Base-by-base conservation (phyloP, 2,329 filamentous ascomycete genomes). In the Dothistroma septosporum region DNA sequence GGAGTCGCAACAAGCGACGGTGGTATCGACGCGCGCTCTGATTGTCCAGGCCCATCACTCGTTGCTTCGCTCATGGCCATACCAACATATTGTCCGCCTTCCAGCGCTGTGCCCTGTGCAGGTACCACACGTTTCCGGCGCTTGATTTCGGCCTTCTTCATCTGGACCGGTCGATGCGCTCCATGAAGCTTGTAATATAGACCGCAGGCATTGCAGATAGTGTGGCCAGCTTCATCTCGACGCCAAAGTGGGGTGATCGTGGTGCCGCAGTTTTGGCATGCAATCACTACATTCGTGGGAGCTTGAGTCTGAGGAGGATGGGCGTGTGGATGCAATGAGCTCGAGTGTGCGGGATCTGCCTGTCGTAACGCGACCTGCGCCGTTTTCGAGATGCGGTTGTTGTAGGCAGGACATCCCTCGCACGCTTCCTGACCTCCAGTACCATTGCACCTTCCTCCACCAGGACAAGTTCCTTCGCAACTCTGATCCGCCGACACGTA, bases 71-170 rank as follows among this genome's bases (percentile, higher is more conserved):
- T 78, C 50, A 35, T 53, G 10, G 31, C n/a, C 31, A 35, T 53
- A n/a, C 50, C 50, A 32, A 46, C 22, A 21, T 55, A 65, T 11
- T 57, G 52, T 28, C 50, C 59, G 11, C 61, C 58, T 37, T 76
- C 63, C 50, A 59, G 57, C 6, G 79, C 57, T 77, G 75, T 59
- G 80, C 80, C 58, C 33, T 53, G 50, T 79, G 90, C 91, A 19
- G 93, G 92, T 48, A 97, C 92, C 6, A 97, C 92, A 61, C 94
- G 87, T 81, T 97, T 97, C 62, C 94, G 84, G 64, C 94, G 86
- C 77, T 99, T 97, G 75, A 99, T 99, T 28, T 96, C 90, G 2
- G 91, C 89, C 76, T 97, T 97, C 77, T 97, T 99, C 94, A 99
- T 97, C n/a, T 91, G 91, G 5, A 94, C 91, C 0, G 94, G 94